Evolutionary conservation across 129 eudicot genomes (phyloP).

Genomic region (Artemisia tridentata): DNA sequence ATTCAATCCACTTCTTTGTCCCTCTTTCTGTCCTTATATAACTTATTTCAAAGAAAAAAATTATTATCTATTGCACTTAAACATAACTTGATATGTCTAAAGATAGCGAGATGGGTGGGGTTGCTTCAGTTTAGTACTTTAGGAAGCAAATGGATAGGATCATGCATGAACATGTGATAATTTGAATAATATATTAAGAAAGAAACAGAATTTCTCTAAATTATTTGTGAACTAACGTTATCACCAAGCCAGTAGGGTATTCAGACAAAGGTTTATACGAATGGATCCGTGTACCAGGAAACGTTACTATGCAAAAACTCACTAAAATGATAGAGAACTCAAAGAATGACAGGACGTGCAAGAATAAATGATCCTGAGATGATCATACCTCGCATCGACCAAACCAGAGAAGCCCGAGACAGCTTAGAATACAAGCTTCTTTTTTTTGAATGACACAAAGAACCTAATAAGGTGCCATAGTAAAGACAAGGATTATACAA

Average conservation of each 20-base stretch:
- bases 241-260: neutral
- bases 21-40: constrained; percentile 24
- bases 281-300: too few relatives aligned
- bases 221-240: neutral
- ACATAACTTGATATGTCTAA: constrained; percentile 13
- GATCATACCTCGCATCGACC: too few relatives aligned
- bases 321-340: too few relatives aligned
- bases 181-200: neutral
- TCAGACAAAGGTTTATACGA: too few relatives aligned
- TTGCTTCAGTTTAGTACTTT: constrained; percentile 1
- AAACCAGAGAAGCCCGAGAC: too few relatives aligned
- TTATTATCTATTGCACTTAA: constrained; percentile 2
- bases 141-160: constrained; percentile 4
- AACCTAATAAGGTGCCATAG: too few relatives aligned
- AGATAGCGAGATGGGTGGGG: constrained; percentile 24
- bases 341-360: too few relatives aligned
- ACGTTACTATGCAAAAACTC: too few relatives aligned
- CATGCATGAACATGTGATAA: neutral
- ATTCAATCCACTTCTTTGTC: constrained; percentile 22
- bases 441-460: too few relatives aligned
- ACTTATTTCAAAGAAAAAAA: neutral
- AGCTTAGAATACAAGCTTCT: too few relatives aligned
- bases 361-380: too few relatives aligned
- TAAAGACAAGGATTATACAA: too few relatives aligned
- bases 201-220: neutral